Conservation (phyloP, 768 basidiomycete species). For the Collybia nuda region DNA sequence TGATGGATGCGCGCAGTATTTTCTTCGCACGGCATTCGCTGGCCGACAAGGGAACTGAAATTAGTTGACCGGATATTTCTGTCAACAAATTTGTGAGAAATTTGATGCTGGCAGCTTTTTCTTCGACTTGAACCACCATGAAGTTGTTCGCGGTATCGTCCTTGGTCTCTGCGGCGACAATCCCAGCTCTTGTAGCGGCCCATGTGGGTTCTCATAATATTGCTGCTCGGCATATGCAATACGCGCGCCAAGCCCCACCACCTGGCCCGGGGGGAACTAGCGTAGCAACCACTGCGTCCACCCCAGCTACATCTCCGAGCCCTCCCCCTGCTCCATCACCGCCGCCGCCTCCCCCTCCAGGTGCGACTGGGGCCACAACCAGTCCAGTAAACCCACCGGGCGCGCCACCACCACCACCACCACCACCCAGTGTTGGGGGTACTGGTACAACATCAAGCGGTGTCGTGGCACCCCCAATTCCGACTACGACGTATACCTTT, state of each 20-base stretch:
- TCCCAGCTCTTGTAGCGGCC: constrained; percentile 43
- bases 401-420: constrained; percentile 8
- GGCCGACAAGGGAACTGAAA: no score
- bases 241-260: constrained; percentile 28
- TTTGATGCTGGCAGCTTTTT: neutral
- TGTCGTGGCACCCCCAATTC: constrained; percentile 13
- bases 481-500: constrained; percentile 39
- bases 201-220: constrained; percentile 19
- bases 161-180: constrained; percentile 29
- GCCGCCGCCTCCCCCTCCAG: constrained; percentile 1
- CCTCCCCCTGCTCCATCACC: constrained; percentile 9
- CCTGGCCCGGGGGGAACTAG: constrained; percentile 2
- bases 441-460: neutral
- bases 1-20: no score
- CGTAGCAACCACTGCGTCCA: neutral
- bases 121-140: constrained; percentile 24
- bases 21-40: no score
- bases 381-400: constrained; percentile 2
- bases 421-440: neutral
- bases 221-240: constrained; percentile 18
- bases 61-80: no score
- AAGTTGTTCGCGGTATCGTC: constrained; percentile 26
- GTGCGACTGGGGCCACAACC: neutral
- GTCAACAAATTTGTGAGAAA: no score
- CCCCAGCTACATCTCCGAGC: constrained; percentile 4